Base-by-base conservation (phyloP, 139 green algal species). In the Ulvella scutata region DNA sequence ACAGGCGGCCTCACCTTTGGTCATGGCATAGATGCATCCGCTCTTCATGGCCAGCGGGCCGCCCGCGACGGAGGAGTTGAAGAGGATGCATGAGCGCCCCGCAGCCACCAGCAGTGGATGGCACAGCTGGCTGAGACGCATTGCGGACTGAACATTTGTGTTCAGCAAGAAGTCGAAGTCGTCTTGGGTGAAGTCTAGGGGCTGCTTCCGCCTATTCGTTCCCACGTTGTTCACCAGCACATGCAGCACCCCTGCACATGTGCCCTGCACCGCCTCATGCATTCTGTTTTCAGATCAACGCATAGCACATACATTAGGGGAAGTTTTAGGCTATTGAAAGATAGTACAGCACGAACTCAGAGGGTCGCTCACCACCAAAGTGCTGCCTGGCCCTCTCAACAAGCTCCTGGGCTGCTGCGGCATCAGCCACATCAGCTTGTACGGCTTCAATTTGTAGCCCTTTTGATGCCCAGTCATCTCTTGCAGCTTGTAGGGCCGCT, bases 61-160 rank as follows among this genome's bases (percentile, higher is more conserved):
- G 0, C 93, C 93, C 3, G 92, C 90, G 20, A 98, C 90, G 29
- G 83, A 92, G 7, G 76, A 87, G 77, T 93, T 95, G 76, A 97
- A 90, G 9, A 98, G 76, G 2, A 98, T 76, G 26, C 40, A 61
- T 3, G 62, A 75, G 23, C 60, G 6, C 9, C 78, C 76, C 37
- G 77, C 76, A n/a, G 76, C 77, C 17, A 72, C 73, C 2, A 90
- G 83, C 72, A 85, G 75, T 1, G 86, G 86, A 4, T 86, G 77
- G 13, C 44, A 59, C 13, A 82, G 60, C 84, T 95, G 89, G 43
- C 76, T 87, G 0, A 97, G 74, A 34, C 78, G 37, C 79, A 90
- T 96, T 0, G 88, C 82, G 0, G 82, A 87, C 37, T 94, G 83
- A 26, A 97, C 75, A 81, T 97, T 98, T 39, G 84, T 90, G 36